phyloP scores from a whole-genome alignment of 306 rosid genomes.

The Ormosia emarginata region DNA sequence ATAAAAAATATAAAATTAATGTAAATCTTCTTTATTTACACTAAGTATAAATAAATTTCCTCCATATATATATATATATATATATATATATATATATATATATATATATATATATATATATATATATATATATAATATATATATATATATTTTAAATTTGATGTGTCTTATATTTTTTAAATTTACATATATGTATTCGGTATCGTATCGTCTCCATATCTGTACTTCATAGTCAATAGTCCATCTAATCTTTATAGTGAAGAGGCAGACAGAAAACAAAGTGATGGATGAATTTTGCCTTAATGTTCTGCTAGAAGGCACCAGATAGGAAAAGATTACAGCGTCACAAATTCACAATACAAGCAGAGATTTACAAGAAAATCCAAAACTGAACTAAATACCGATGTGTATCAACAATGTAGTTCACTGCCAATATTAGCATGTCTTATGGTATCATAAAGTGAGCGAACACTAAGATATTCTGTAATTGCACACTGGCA shows the following conservation, averaged over 20 bases:
- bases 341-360: slow-evolving; percentile 2
- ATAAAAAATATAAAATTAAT: too few relatives aligned
- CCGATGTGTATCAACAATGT: slow-evolving; percentile 25
- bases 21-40: too few relatives aligned
- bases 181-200: too few relatives aligned
- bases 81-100: too few relatives aligned
- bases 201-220: too few relatives aligned
- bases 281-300: not conserved
- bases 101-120: too few relatives aligned
- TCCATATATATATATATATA: too few relatives aligned
- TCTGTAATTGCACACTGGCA: slow-evolving; percentile 32
- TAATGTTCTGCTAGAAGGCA: not conserved
- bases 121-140: too few relatives aligned
- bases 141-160: too few relatives aligned
- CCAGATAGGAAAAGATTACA: not conserved
- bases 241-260: not conserved
- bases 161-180: too few relatives aligned
- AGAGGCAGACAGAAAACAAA: not conserved
- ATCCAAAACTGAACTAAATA: slow-evolving; percentile 25
- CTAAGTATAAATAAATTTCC: too few relatives aligned
- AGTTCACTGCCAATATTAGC: slow-evolving; percentile 24
- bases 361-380: slow-evolving; percentile 13
- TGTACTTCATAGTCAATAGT: too few relatives aligned
- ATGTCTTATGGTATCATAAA: slow-evolving; percentile 15
- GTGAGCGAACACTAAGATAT: slow-evolving; percentile 19